These are phyloP conservation scores for Cryptosporidium ryanae DNA, from an alignment of 169 alveolate genomes.

Conservation along the genomic window DNA sequence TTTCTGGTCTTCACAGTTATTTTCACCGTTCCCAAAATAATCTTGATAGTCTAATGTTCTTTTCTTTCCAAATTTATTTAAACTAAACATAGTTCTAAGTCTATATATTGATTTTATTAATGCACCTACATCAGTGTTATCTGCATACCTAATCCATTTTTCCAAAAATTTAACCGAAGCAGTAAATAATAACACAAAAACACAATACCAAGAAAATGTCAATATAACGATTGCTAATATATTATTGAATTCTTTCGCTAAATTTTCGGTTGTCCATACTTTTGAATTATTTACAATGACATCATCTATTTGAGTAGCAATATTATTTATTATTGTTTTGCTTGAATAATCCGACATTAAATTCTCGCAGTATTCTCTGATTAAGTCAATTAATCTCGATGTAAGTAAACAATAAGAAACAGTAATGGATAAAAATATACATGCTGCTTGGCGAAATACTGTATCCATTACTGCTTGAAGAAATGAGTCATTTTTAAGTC, in stretches of 20 bases:
- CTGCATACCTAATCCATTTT: conserved; percentile 71
- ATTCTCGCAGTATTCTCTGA: conserved; percentile 16
- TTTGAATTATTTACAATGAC: conserved; percentile 36
- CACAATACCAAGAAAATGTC: conserved; percentile 64
- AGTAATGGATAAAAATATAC: conserved; percentile 67
- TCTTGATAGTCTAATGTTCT: not conserved
- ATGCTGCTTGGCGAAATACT: conserved; percentile 72
- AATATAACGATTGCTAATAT: conserved; percentile 33
- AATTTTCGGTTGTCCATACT: conserved; percentile 70
- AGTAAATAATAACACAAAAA: conserved; percentile 57
- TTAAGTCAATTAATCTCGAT: conserved; percentile 40
- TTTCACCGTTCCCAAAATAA: conserved; percentile 7
- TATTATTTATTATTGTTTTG: conserved; percentile 16
- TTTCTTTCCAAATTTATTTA: not conserved
- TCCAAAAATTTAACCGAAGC: conserved; percentile 65
- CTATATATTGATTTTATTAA: conserved; percentile 30
- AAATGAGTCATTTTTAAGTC: conserved; percentile 52
- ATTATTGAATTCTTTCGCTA: conserved; percentile 45
- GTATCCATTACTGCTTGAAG: conserved; percentile 72
- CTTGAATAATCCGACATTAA: conserved; percentile 22
- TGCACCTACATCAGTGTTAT: conserved; percentile 56
- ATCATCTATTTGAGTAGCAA: conserved; percentile 20
- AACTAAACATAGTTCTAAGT: conserved; percentile 24
- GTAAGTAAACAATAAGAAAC: conserved; percentile 54
- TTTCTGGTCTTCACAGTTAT: not conserved